Evolutionary conservation across 2,329 filamentous ascomycete genomes (phyloP).

Genomic region (Seiridium unicorne): DNA sequence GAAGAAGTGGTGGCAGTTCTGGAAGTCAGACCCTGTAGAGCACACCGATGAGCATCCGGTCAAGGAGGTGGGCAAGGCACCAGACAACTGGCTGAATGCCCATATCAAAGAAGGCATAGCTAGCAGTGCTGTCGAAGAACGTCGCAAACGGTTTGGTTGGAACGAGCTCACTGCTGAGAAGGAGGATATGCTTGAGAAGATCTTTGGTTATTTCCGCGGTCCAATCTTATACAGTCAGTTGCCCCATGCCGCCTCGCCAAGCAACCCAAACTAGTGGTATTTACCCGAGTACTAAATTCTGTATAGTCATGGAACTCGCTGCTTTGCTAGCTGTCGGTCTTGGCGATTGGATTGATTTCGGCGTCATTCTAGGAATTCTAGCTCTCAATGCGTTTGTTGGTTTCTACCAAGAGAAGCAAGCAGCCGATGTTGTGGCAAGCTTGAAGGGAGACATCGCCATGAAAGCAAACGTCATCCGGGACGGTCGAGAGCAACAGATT

Average conservation of each 20-base stretch:
- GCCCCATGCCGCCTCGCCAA: neutral
- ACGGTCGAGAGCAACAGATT: conserved; percentile 67
- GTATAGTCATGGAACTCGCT: conserved; percentile 72
- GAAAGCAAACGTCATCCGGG: conserved; percentile 66
- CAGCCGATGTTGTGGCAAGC: conserved; percentile 71
- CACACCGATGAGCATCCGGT: neutral
- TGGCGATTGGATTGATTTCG: conserved; percentile 73
- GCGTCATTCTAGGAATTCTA: conserved; percentile 75
- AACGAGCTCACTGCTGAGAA: conserved; percentile 71
- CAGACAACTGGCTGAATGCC: conserved; percentile 65
- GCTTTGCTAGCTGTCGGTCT: conserved; percentile 73
- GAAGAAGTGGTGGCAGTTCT: conserved; percentile 61
- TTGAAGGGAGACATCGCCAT: conserved; percentile 79
- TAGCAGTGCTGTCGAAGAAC: conserved; percentile 52
- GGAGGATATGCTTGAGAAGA: conserved; percentile 68
- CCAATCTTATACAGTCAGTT: conserved; percentile 70
- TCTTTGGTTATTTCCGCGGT: conserved; percentile 70
- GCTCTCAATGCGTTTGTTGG: conserved; percentile 73
- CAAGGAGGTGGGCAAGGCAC: conserved; percentile 40
- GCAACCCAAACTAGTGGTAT: conserved; percentile 21
- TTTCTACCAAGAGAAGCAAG: conserved; percentile 82
- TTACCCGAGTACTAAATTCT: conserved; percentile 6
- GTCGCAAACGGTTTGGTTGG: conserved; percentile 63
- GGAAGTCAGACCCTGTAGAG: conserved; percentile 32
- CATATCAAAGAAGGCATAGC: conserved; percentile 62